Percentiles rank a stretch among this genome's conserved stretches.
Conservation (phyloP, 257 asterid genomes). For the Nyctanthes arbortristis region DNA sequence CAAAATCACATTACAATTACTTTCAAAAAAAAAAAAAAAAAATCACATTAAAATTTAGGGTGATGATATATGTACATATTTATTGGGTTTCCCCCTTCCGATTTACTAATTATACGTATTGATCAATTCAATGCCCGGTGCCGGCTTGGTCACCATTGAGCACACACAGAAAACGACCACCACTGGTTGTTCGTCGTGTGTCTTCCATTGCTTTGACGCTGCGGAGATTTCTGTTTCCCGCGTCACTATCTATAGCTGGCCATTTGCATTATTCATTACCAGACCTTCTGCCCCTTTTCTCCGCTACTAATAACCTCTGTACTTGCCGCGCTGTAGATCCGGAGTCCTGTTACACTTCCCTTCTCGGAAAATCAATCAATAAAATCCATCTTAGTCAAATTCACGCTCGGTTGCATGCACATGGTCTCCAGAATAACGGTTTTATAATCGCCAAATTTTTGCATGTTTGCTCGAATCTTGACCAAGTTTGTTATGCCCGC, state of each 20-base stretch:
- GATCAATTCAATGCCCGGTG: too few species aligned
- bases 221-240: neutral
- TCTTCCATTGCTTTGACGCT: neutral
- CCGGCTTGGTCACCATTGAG: too few species aligned
- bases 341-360: conserved; percentile 49
- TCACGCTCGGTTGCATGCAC: conserved; percentile 38
- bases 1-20: too few species aligned
- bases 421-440: conserved; percentile 50
- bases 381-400: conserved; percentile 46
- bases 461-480: conserved; percentile 33
- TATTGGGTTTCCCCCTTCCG: too few species aligned
- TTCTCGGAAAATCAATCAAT: conserved; percentile 40
- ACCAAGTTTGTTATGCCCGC: conserved; percentile 51
- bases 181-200: too few species aligned
- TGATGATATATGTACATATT: too few species aligned
- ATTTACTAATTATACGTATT: too few species aligned
- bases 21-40: too few species aligned
- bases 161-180: too few species aligned
- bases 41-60: too few species aligned
- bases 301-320: neutral
- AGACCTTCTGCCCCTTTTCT: neutral
- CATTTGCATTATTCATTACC: neutral
- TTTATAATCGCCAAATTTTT: conserved; percentile 60
- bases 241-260: neutral
- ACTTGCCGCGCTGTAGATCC: conserved; percentile 11